These are phyloP conservation scores for Coffea humblotiana DNA, from an alignment of 305 asterid species.

Conservation along the genomic window DNA sequence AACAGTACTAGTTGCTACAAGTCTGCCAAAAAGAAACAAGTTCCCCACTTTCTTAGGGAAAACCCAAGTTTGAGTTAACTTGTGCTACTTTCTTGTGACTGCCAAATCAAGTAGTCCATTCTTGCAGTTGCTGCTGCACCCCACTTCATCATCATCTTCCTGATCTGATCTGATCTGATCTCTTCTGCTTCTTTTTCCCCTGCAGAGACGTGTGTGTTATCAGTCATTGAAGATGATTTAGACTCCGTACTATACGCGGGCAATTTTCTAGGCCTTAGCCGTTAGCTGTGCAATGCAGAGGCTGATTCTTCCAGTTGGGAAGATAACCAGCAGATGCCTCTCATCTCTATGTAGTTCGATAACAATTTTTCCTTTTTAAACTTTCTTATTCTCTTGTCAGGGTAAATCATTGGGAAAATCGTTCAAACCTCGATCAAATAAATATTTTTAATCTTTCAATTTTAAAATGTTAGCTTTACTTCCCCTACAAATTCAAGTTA, in stretches of 20 bases:
- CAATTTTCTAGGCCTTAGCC: not conserved
- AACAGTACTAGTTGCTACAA: too few relatives aligned
- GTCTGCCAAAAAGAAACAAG: not conserved
- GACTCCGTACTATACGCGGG: slow-evolving; percentile 27
- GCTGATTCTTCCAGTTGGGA: not conserved
- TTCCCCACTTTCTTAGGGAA: slow-evolving; percentile 34
- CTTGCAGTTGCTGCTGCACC: not conserved
- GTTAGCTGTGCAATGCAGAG: not conserved
- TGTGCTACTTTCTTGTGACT: slow-evolving; percentile 25
- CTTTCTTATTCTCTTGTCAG: not conserved
- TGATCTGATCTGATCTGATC: not conserved
- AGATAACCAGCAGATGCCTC: not conserved
- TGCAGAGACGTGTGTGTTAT: slow-evolving; percentile 9
- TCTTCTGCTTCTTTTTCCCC: not conserved
- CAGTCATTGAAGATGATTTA: not conserved
- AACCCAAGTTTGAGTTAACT: slow-evolving; percentile 18
- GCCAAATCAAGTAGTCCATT: slow-evolving; percentile 30
- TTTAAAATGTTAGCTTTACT: too few relatives aligned
- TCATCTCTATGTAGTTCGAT: not conserved
- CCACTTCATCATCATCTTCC: not conserved
- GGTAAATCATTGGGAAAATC: not conserved
- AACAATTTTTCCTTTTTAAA: not conserved
- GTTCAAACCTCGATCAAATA: too few relatives aligned
- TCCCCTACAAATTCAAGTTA: too few relatives aligned
- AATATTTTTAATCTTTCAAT: too few relatives aligned